Percentiles rank a stretch among this genome's conserved stretches.
Conservation (phyloP, 2,329 filamentous ascomycete species). For the Curvularia hawaiiensis region DNA sequence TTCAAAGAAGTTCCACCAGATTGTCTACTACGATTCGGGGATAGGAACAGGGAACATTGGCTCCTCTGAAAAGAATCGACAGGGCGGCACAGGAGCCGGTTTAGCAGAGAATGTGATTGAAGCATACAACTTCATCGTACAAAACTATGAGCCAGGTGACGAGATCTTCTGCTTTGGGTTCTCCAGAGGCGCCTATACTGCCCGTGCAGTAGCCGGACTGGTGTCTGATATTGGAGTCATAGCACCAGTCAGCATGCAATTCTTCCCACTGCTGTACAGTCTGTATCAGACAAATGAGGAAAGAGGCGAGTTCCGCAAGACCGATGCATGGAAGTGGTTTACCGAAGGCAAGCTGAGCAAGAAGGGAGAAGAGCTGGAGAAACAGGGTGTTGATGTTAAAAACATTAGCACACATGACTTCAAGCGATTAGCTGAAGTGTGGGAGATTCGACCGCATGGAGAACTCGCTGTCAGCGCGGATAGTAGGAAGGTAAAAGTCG, state of each 20-base stretch:
- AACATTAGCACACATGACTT: conserved; percentile 26
- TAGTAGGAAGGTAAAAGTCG: conserved; percentile 47
- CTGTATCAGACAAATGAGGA: conserved; percentile 41
- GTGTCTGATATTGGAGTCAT: conserved; percentile 55
- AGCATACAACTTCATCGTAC: conserved; percentile 57
- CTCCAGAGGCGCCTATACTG: conserved; percentile 55
- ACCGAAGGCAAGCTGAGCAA: conserved; percentile 44
- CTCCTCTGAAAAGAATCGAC: conserved; percentile 30
- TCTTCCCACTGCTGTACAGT: conserved; percentile 52
- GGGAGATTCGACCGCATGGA: conserved; percentile 45
- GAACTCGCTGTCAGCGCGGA: conserved; percentile 25
- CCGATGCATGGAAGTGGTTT: conserved; percentile 37
- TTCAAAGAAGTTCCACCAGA: conserved; percentile 40
- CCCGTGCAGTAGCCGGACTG: conserved; percentile 49
- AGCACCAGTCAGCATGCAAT: conserved; percentile 50
- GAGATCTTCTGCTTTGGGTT: conserved; percentile 56
- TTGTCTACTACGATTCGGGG: conserved; percentile 46
- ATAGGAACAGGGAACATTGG: conserved; percentile 42
- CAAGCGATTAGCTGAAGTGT: conserved; percentile 28
- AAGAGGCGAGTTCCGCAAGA: conserved; percentile 32
- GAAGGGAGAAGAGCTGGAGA: conserved; percentile 24
- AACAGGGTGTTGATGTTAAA: conserved; percentile 16
- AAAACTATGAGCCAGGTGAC: conserved; percentile 57
- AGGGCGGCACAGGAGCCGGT: conserved; percentile 52
- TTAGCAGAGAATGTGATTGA: conserved; percentile 56